Evolutionary conservation across 495 filamentous ascomycete genomes (phyloP).

Genomic region (Symbiotaphrina buchneri): DNA sequence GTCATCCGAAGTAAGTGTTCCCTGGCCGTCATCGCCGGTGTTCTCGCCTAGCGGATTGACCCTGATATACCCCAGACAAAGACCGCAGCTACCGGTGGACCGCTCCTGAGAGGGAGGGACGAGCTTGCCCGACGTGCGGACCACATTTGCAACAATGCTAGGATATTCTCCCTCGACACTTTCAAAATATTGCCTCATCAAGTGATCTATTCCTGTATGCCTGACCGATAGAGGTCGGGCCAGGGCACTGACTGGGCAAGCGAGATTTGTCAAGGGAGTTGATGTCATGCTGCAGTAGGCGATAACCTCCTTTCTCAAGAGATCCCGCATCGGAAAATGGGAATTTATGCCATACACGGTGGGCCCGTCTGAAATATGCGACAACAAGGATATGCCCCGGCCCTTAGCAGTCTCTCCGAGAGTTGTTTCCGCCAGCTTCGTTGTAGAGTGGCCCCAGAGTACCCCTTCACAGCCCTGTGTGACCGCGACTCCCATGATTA

Average conservation of each 20-base stretch:
- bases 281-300: constrained; percentile 29
- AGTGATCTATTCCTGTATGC: constrained; percentile 68
- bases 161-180: constrained; percentile 78
- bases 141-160: constrained; percentile 83
- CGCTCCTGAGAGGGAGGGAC: constrained; percentile 12
- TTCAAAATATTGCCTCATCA: constrained; percentile 74
- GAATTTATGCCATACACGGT: constrained; percentile 34
- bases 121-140: constrained; percentile 66
- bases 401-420: constrained; percentile 81
- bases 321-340: constrained; percentile 58
- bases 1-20: background rate
- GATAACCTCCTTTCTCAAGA: constrained; percentile 57
- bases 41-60: too few relatives aligned
- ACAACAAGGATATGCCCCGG: constrained; percentile 59
- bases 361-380: constrained; percentile 53
- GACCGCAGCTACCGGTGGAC: too few relatives aligned
- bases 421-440: constrained; percentile 64
- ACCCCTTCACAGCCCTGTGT: constrained; percentile 37
- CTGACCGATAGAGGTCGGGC: constrained; percentile 38
- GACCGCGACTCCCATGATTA: constrained; percentile 43
- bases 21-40: background rate
- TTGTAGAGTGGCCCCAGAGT: constrained; percentile 72
- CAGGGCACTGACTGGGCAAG: too few relatives aligned
- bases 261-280: constrained; percentile 28
- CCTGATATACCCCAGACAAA: too few relatives aligned